Evolutionary conservation across 2,329 filamentous ascomycete genomes (phyloP).

Genomic region (Coleophoma eucalyptorum): DNA sequence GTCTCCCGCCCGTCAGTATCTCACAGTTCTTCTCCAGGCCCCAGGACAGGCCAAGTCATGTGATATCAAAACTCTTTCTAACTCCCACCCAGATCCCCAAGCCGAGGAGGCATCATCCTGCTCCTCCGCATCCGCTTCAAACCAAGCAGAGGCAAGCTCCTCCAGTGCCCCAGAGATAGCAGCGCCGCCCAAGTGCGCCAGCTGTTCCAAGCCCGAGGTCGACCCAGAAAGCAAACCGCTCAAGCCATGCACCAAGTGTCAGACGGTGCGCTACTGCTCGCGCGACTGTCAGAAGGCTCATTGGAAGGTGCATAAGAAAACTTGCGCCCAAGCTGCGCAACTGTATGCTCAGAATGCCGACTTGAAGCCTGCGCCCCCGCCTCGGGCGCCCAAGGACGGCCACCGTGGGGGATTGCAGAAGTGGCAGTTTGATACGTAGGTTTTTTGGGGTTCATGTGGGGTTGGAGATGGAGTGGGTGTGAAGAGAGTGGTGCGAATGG

Average conservation of each 20-base stretch:
- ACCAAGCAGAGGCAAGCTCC: too few relatives aligned
- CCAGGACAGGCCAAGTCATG: too few relatives aligned
- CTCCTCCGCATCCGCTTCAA: too few relatives aligned
- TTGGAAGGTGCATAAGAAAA: conserved; percentile 21
- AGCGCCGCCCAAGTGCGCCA: not conserved
- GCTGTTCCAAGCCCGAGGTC: not conserved
- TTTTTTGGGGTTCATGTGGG: too few relatives aligned
- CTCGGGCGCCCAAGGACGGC: conserved; percentile 8
- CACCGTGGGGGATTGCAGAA: conserved; percentile 15
- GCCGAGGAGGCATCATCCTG: too few relatives aligned
- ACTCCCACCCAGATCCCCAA: too few relatives aligned
- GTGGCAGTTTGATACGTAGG: conserved; percentile 18
- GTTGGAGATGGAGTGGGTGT: too few relatives aligned
- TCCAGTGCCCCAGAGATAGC: too few relatives aligned
- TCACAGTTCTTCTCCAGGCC: too few relatives aligned
- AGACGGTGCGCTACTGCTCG: conserved; percentile 19
- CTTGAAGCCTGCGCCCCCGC: conserved; percentile 9
- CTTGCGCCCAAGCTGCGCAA: conserved; percentile 14
- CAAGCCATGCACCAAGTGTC: conserved; percentile 19
- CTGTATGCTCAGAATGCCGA: conserved; percentile 12
- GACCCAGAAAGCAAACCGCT: conserved; percentile 3
- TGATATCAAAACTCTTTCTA: too few relatives aligned
- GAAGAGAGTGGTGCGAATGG: too few relatives aligned
- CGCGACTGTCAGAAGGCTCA: conserved; percentile 19
- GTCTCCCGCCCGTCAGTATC: too few relatives aligned